Evolutionary conservation across 768 basidiomycete genomes (phyloP), one percentile per base, ranked within the genome.

Genomic region (Butyriboletus loyo): DNA sequence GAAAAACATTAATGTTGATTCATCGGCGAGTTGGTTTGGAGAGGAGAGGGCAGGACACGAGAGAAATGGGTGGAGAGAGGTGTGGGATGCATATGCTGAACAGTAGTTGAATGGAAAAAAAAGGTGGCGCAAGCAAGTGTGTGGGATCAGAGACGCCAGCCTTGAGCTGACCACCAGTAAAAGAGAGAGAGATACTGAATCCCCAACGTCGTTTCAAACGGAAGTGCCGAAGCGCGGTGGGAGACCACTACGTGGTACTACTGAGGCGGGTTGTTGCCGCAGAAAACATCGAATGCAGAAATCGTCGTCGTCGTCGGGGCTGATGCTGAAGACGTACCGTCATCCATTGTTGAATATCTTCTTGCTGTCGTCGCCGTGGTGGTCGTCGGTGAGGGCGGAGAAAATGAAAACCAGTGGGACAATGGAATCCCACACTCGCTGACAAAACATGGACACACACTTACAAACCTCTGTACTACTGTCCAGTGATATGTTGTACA

Each of bases 281-380:
- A 73, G 70, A 74, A 69, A 65, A 72, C 54, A 67, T 61, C 68
- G 72, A 73, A 69, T 65, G 71, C 62, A 75, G 73, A 73, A 72
- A 70, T 77, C 69, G 82, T 75, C 75, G 73, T 70, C 68, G 84
- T 75, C 72, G 84, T 73, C 77, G 85, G 76, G 74, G 83, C 75
- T 80, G 83, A 85, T 85, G 85, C 77, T 86, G 86, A 79, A 69
- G 75, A 87, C 86, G 86, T 87, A 87, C 86, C 86, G 84, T 87
- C 78, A 78, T 78, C 77, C 77, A 78, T 78, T 64, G 68, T 70
- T 75, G 75, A 60, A 44, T 61, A 48, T 50, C 54, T 66, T 69
- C 24, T 63, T 63, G 67, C 46, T 46, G 55, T 50, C 46, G 59
- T 54, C 44, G 60, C 50, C 47, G 60, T 46, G 34, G 57, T 53